A percentile compares a stretch with the other conserved stretches of the same genome.
phyloP scores from a whole-genome alignment of 768 basidiomycete species.

The Termitomyces heimii region DNA sequence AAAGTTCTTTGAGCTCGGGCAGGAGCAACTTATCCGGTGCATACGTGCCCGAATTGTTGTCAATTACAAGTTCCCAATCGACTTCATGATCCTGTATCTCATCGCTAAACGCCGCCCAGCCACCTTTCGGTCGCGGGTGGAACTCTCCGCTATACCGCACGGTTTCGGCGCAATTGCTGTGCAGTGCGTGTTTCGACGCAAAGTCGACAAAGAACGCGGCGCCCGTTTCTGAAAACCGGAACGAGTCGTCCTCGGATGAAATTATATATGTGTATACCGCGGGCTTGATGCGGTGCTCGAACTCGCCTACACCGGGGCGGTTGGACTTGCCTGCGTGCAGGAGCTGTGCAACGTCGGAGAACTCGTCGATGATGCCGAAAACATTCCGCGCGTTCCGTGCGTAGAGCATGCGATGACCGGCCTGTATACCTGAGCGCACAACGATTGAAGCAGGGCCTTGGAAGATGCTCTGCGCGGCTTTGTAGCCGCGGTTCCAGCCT shows the following conservation, averaged over 20 bases:
- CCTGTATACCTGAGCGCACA: constrained; percentile 63
- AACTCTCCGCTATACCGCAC: constrained; percentile 80
- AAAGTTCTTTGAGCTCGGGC: constrained; percentile 50
- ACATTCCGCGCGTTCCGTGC: constrained; percentile 57
- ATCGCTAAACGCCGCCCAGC: constrained; percentile 61
- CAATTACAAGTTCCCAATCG: constrained; percentile 78
- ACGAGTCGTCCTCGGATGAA: constrained; percentile 64
- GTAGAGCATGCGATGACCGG: constrained; percentile 70
- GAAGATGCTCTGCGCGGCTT: constrained; percentile 70
- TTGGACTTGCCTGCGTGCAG: constrained; percentile 38
- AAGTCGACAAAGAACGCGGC: constrained; percentile 86
- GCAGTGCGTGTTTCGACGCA: constrained; percentile 82
- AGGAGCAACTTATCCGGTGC: constrained; percentile 63
- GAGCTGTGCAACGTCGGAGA: constrained; percentile 43
- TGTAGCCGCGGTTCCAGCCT: constrained; percentile 62
- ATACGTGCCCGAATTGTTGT: constrained; percentile 86
- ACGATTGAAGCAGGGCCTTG: constrained; percentile 55
- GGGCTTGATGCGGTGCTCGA: constrained; percentile 56
- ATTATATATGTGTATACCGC: constrained; percentile 86
- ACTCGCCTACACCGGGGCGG: constrained; percentile 9
- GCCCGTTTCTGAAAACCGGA: constrained; percentile 84
- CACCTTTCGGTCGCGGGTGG: constrained; percentile 65
- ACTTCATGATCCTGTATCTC: constrained; percentile 46
- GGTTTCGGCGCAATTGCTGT: constrained; percentile 60
- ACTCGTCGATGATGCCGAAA: constrained; percentile 51